Conservation (phyloP, 164 flowering plant genomes). For the Kalanchoe fedtschenkoi region DNA sequence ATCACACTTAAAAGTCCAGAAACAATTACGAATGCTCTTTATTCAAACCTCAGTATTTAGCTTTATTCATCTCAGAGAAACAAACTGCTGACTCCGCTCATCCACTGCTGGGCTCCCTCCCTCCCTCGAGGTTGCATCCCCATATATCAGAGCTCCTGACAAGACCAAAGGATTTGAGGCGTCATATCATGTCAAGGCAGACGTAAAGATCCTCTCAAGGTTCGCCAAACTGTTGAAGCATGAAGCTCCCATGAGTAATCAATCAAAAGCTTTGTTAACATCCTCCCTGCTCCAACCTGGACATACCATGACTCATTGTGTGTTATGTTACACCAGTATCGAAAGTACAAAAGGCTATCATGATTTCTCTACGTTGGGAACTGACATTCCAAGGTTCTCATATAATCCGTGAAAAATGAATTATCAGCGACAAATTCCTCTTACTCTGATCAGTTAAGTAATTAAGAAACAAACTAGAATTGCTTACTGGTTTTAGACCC, state of each 20-base stretch:
- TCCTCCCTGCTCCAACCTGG: not conserved
- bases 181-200: not conserved
- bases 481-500: not conserved
- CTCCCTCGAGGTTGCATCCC: not conserved
- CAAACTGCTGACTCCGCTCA: not conserved
- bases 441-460: too few species aligned
- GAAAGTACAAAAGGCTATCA: not conserved
- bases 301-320: not conserved
- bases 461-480: not conserved
- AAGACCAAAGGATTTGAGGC: not conserved
- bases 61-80: too few species aligned
- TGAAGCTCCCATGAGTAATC: not conserved
- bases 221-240: not conserved
- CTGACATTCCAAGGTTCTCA: not conserved
- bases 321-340: too few species aligned
- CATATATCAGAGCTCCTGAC: not conserved
- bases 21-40: too few species aligned
- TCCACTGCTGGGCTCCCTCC: not conserved
- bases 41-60: too few species aligned
- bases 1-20: too few species aligned
- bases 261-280: not conserved
- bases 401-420: too few species aligned
- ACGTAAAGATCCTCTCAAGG: not conserved
- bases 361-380: not conserved
- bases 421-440: too few species aligned